Base-by-base conservation (phyloP, 208 protist species). In the Acanthamoeba castellanii region DNA sequence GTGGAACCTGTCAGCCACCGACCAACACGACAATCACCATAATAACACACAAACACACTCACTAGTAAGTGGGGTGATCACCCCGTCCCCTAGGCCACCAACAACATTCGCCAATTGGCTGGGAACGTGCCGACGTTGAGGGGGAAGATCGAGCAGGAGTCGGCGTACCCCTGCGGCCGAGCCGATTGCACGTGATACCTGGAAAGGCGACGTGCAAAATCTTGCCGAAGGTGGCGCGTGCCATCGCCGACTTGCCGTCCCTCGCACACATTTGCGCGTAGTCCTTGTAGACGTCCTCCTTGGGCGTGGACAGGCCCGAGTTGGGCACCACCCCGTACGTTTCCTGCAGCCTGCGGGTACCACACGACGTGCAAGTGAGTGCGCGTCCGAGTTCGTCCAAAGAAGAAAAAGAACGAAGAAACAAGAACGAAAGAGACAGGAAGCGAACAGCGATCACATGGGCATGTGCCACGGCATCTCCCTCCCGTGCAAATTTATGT, bases 211-310 rank as follows among this genome's bases (percentile, higher is more conserved):
- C 25, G 37, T 82, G 74, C 27, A 82, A 3, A 3, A 82, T 27
- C 74, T 82, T 82, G 74, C 74, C 74, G n/a, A 82, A 82, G 74
- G 74, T 82, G 22, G 74, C 74, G 37, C 74, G 74, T 7, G 74
- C 74, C 74, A 82, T 82, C 34, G 74, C 37, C 14, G 74, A 55
- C 37, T 82, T 82, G 74, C 74, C 74, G 22, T 82, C 74, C 3
- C 74, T 25, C 9, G 32, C 18, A 37, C 74, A 82, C 74, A 82
- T 7, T 6, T 52, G 32, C 0, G 30, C 27, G 74, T 82, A 82
- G 74, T 42, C 74, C 34, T n/a, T 25, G 74, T 82, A 82, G 37
- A 82, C 74, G 37, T 82, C 74, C 18, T 82, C 74, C 18, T 82
- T 82, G 14, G 74, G 37, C 7, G 37, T 82, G 7, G 74, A 82